Evolutionary conservation across 2,329 filamentous ascomycete species (phyloP), one percentile per base, ranked within the genome.

Genomic region (Alternaria ventricosa): DNA sequence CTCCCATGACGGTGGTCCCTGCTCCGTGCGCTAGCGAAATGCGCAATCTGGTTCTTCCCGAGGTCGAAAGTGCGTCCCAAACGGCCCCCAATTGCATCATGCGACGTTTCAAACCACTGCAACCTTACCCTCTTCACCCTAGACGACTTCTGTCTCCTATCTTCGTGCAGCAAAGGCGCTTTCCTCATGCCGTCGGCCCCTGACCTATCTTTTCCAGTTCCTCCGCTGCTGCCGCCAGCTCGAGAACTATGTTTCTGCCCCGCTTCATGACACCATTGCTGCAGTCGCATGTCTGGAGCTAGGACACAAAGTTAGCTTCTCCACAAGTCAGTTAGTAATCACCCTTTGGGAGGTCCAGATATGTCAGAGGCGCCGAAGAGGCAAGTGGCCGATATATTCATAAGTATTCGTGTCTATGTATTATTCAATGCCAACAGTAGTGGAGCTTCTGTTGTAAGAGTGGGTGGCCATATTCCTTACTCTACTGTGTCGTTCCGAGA

Each of bases 11-110:
- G 53, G 65, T 66, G 69, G 70, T 67, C 67, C 70, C 60, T 63
- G 64, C 68, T 61, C 64, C 66, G 63, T 64, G 69, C 66, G 63
- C 72, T 68, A 71, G 60, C 57, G 60, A 62, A 59, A 57, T 72
- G 70, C 71, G 68, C 68, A 72, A 71, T 71, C 71, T 69, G 61
- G 65, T 62, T 61, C 54, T 57, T 69, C 65, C 70, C 72, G 70
- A 76, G 70, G 70, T 68, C 60, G 63, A 64, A 64, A 63, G 64
- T 65, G 59, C 61, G 36, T 57, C 46, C 57, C 55, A 54, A 63
- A 55, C 63, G 55, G 63, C 54, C 54, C 68, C 66, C 64, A 50
- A 63, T 64, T 61, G 69, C 66, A 63, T 62, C 53, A 66, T 56
- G 53, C 57, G 57, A 30, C 43, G 22, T 59, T 30, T 49, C 27